These are phyloP conservation scores for Pestalotiopsis sp. DNA, from an alignment of 2,329 filamentous ascomycete species.

Conservation along the genomic window DNA sequence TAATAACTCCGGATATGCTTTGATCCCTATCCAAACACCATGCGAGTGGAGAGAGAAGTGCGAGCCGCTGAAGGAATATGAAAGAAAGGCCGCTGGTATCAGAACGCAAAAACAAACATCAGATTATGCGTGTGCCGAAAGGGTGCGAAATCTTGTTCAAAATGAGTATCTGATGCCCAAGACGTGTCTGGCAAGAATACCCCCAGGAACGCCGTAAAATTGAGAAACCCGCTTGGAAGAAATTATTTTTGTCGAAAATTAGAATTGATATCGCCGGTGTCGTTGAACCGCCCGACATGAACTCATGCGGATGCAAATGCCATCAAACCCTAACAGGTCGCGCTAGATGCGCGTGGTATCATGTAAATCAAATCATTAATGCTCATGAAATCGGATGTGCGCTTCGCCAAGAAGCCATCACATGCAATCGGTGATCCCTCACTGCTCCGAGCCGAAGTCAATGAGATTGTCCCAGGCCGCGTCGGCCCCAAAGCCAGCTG, in stretches of 20 bases:
- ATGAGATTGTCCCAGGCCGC: slow-evolving; percentile 31
- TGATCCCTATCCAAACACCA: background rate
- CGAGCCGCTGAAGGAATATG: background rate
- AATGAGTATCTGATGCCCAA: background rate
- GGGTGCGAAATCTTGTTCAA: background rate
- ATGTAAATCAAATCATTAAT: slow-evolving; percentile 2
- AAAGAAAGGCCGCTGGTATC: slow-evolving; percentile 11
- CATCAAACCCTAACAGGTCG: slow-evolving; percentile 18
- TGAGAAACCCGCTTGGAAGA: background rate
- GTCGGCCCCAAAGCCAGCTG: slow-evolving; percentile 15
- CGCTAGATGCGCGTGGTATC: slow-evolving; percentile 15
- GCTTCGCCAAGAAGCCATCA: background rate
- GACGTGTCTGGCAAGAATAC: background rate
- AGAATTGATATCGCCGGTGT: background rate
- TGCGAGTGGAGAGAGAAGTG: background rate
- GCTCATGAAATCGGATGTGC: background rate
- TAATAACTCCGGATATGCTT: slow-evolving; percentile 2
- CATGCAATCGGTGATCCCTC: background rate
- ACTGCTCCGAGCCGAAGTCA: slow-evolving; percentile 31
- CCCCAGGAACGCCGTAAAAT: background rate
- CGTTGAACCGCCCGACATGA: background rate
- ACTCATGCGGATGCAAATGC: slow-evolving; percentile 8
- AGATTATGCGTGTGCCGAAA: background rate
- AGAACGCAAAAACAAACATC: background rate
- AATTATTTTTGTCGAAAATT: background rate